These are phyloP conservation scores for Serpula lacrymans DNA, from an alignment of 768 basidiomycete genomes.

Conservation along the genomic window DNA sequence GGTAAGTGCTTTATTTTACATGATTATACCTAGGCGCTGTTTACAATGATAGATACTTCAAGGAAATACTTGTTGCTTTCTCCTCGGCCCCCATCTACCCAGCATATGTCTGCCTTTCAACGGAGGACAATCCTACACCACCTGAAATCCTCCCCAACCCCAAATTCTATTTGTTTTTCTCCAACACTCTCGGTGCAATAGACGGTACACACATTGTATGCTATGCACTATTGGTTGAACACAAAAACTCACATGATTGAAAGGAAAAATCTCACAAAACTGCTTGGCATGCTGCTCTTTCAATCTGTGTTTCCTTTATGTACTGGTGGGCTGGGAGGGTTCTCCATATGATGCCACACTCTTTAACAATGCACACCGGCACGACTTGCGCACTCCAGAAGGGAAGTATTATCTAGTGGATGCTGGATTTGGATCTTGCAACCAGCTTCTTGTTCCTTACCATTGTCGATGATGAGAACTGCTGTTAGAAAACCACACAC, in stretches of 20 bases:
- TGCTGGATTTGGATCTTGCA: no score
- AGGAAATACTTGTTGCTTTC: conserved; percentile 4
- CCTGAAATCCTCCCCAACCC: neutral
- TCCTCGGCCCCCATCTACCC: neutral
- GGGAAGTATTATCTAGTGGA: no score
- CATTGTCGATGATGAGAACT: no score
- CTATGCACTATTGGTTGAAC: neutral
- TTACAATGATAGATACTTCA: conserved; percentile 12
- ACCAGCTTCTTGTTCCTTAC: no score
- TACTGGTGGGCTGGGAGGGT: conserved; percentile 14
- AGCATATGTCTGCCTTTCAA: neutral
- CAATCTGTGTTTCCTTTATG: conserved; percentile 9
- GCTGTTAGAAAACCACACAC: no score
- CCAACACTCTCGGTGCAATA: conserved; percentile 6
- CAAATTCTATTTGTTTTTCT: conserved; percentile 2
- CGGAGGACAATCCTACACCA: neutral
- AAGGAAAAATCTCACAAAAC: conserved; percentile 18
- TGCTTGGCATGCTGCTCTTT: conserved; percentile 15
- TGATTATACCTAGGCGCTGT: no score
- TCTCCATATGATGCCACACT: conserved; percentile 8
- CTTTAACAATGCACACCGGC: conserved; percentile 6
- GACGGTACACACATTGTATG: conserved; percentile 7
- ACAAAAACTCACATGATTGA: conserved; percentile 7
- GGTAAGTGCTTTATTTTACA: conserved; percentile 11
- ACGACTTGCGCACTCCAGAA: conserved; percentile 3